Base-by-base conservation (phyloP, 352 stramenopile genomes). In the Phytopythium chamaehyphon region DNA sequence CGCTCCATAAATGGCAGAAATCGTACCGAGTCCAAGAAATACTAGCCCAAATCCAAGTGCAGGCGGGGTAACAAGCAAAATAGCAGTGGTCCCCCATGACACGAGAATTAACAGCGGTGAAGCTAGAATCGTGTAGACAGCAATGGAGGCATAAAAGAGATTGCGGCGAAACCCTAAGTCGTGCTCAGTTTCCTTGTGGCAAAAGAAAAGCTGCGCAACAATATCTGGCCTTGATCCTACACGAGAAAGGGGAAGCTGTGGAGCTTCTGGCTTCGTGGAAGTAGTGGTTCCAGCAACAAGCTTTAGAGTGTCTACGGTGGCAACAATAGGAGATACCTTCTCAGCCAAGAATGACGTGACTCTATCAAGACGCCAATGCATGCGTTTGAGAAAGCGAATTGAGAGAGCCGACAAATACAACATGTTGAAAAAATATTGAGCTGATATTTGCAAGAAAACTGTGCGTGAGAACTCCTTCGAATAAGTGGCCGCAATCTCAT, bases 331-430 rank as follows among this genome's bases (percentile, higher is more conserved):
- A 0, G 72, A 35, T 2, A 90, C 67, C 43, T 91, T 88, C 23
- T 84, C 69, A 2, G 73, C 76, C 12, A 95, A 48, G 43, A 77
- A 93, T 19, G 81, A 90, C n/a, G 85, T 66, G 12, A 93, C 75
- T 11, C 81, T 69, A 35, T 93, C 83, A 26, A 93, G 64, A 0
- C 83, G 73, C 79, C 76, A 95, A 56, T 93, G 86, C 73, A 93
- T 90, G 11, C 69, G 71, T 11, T 60, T 57, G 31, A 93, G 61
- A 51, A 89, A 95, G 11, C 54, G 57, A 18, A 88, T 42, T 6
- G 76, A 66, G 9, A 95, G 62, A 22, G 35, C 18, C 6, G 76
- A 22, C n/a, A 93, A 35, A 12, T 85, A 61, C 2, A 61, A 15
- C 10, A 89, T 72, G 11, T 71, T 84, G 3, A 64, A 48, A 2